Conservation (phyloP, 768 basidiomycete species). For the Austroboletus eburneus region DNA sequence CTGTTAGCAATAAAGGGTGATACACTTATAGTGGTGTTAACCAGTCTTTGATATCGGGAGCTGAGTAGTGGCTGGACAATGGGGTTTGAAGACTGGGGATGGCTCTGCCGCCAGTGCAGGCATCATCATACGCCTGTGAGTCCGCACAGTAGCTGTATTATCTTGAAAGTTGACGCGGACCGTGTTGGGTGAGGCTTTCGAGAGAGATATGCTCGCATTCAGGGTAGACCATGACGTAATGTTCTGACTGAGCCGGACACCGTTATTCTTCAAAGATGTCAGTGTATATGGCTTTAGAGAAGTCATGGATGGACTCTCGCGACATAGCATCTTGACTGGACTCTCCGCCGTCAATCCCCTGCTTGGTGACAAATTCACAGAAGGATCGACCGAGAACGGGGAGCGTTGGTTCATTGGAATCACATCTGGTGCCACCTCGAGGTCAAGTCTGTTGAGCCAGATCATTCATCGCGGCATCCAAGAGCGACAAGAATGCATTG, state of each 20-base stretch:
- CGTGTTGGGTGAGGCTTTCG: slow-evolving; percentile 27
- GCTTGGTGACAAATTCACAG: slow-evolving; percentile 31
- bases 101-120: slow-evolving; percentile 59
- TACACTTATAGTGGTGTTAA: slow-evolving; percentile 14
- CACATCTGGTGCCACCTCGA: slow-evolving; percentile 79
- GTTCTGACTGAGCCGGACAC: slow-evolving; percentile 43
- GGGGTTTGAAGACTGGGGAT: slow-evolving; percentile 53
- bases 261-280: slow-evolving; percentile 19
- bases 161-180: slow-evolving; percentile 25
- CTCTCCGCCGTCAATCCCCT: slow-evolving; percentile 30
- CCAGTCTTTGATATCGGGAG: slow-evolving; percentile 16
- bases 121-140: slow-evolving; percentile 52
- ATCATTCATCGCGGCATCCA: slow-evolving; percentile 80
- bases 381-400: slow-evolving; percentile 12
- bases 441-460: slow-evolving; percentile 73
- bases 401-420: slow-evolving; percentile 35
- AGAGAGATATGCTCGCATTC: slow-evolving; percentile 36
- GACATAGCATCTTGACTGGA: slow-evolving; percentile 34
- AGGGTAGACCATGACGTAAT: slow-evolving; percentile 62
- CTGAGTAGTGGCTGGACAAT: slow-evolving; percentile 44
- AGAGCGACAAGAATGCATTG: slow-evolving; percentile 57
- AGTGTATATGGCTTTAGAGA: slow-evolving; percentile 51
- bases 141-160: slow-evolving; percentile 19
- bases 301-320: slow-evolving; percentile 38
- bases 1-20: slow-evolving; percentile 23